Evolutionary conservation across 495 filamentous ascomycete species (phyloP), one percentile per base, ranked within the genome.

Genomic region (Neurospora sp.): DNA sequence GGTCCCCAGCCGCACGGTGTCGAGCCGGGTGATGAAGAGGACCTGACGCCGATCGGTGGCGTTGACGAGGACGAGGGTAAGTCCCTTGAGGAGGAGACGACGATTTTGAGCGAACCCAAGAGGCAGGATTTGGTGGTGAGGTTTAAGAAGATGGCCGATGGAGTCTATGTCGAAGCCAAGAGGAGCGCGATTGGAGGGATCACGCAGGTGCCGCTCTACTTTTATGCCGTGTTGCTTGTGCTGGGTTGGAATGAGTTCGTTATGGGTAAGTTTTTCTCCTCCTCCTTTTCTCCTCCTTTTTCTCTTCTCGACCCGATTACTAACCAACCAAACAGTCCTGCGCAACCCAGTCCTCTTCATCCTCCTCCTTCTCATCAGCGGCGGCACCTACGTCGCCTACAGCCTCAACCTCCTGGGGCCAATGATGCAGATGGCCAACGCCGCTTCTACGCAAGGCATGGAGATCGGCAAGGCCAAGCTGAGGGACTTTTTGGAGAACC

Each of bases 181-280:
- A 88, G 96, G 66, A 93, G 94, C 82, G 95, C 96, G 41, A 97
- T 98, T 78, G 96, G 96, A 59, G 94, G 95, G 72, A 92, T 99
- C 75, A 93, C 93, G 4, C 94, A 98, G 82, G 92, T 98, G 72
- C 96, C 96, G 22, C 79, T 97, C 71, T 98, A 97, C 81, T 97
- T 98, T 80, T 99, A 97, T 75, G 95, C 88, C 22, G 77, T 98
- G 69, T 82, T 99, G 70, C 82, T 99, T 73, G 93, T 93, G 39
- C 84, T 99, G 48, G 96, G 96, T 35, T 98, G 96, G 96, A 99
- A 99, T 81, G 96, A 99, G 82, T 93, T 98, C 73, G 79, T 94
- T 74, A 92, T 93, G 78, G 92, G 94, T 96, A 86, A 85, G 92
- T 79, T 18, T 18, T 39, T 38, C 22, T 37, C 35, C 48, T 37